Evolutionary conservation across 2,329 filamentous ascomycete species (phyloP), one percentile per base, ranked within the genome.

Genomic region (Didymellaceae sp.): DNA sequence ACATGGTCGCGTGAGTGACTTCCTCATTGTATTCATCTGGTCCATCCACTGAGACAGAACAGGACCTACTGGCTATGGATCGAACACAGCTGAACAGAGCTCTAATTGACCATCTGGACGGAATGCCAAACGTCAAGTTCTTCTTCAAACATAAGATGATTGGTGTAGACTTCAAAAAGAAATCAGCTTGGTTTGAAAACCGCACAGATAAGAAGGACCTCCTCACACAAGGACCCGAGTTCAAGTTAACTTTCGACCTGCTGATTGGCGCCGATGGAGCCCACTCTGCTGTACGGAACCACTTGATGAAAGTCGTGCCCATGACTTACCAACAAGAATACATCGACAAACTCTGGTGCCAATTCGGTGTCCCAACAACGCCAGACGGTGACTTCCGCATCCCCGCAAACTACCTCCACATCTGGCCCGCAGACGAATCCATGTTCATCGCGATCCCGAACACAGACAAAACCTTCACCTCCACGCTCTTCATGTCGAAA

Each of bases 391-490:
- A 80, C 35, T 97, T 95, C 69, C 80, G 81, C 38, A 94, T 97
- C 61, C 94, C 91, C 0, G 91, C 91, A 1, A 90, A 97, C 64
- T 92, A 97, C 70, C 80, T 99, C 1, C 94, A 99, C 74, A 99
- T 99, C 69, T 99, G 94, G 94, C 94, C 94, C 0, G 91, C 90
- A 24, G 87, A 86, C 63, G 86, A 92, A 32, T 93, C 94, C 66
- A 97, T 99, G 95, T 99, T 99, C 75, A 99, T 99, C 67, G 95
- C 94, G 14, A 92, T 99, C 33, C 93, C 94, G 0, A 81, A 80
- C n/a, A 72, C 90, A 74, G 91, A 97, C 70, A 91, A 90, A 48
- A 89, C 90, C 2, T 99, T 99, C 70, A 97, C 92, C 0, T 96
- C 91, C 73, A 99, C 95, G 0, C 82, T 99, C 3, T 99, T 99